These are phyloP conservation scores for Cytospora chrysosperma DNA, from an alignment of 2,329 filamentous ascomycete genomes.

Conservation along the genomic window DNA sequence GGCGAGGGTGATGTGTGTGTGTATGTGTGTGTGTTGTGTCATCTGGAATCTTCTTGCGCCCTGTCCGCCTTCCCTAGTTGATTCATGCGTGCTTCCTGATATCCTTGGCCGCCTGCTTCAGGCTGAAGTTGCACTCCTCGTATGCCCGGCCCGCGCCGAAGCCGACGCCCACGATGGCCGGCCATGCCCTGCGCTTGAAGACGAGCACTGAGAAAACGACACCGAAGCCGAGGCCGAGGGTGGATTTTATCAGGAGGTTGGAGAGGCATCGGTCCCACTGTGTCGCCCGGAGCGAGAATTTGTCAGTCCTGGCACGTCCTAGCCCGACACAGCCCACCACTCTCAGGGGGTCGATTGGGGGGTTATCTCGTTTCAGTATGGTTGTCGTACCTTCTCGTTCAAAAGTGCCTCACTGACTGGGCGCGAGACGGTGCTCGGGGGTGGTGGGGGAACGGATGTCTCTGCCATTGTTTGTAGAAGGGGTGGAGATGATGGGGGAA, in stretches of 20 bases:
- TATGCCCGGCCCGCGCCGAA: slow-evolving; percentile 96
- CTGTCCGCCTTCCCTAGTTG: background rate
- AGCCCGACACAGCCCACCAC: background rate
- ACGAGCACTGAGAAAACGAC: slow-evolving; percentile 97
- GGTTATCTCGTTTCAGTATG: background rate
- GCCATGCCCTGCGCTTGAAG: slow-evolving; percentile 98
- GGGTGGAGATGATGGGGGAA: slow-evolving; percentile 30
- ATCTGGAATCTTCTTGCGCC: background rate
- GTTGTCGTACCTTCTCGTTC: slow-evolving; percentile 85
- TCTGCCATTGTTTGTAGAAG: slow-evolving; percentile 61
- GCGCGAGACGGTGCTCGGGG: slow-evolving; percentile 67
- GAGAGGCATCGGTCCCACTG: slow-evolving; percentile 99
- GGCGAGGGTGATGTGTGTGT: background rate
- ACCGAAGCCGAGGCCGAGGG: slow-evolving; percentile 93
- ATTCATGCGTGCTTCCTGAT: slow-evolving; percentile 52
- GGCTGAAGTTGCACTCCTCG: slow-evolving; percentile 91
- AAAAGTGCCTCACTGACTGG: slow-evolving; percentile 96
- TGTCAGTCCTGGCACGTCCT: background rate
- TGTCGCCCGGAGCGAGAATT: background rate
- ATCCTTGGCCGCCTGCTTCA: slow-evolving; percentile 61
- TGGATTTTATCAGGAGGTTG: slow-evolving; percentile 94
- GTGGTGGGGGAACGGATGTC: slow-evolving; percentile 52
- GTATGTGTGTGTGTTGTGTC: slow-evolving; percentile 1
- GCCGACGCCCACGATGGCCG: slow-evolving; percentile 88
- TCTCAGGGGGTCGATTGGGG: background rate